Base-by-base conservation (phyloP, 176 grass and related monocot genomes). In the Puya raimondii region DNA sequence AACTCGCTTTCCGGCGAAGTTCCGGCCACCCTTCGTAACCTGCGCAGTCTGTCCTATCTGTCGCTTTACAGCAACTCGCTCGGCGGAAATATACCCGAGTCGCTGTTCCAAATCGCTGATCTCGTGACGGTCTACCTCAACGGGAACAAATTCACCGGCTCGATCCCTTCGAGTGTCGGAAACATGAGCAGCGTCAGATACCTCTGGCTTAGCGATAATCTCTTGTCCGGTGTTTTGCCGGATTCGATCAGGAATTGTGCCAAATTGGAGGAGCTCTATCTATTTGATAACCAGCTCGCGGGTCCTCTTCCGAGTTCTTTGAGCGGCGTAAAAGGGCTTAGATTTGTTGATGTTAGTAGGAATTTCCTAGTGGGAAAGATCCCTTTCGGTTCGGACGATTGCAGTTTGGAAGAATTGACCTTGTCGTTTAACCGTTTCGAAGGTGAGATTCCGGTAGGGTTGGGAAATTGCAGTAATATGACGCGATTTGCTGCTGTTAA, bases 1-100 rank as follows among this genome's bases (percentile, higher is more conserved):
- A 96, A 96, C 64, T 26, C 42, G 4, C 50, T 96, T 82, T 88
- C 88, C 7, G 85, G 82, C 22, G 50, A 84, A 64, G 91, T 96
- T 65, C 91, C 88, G 79, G 64, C 67, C 74, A 82, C 68, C 50
- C 74, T 96, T 50, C 25, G 51, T 0, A 84, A 91, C 69, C 67
- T 91, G 27, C 81, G 82, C 11, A 80, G 56, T 15, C 57, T 96
- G 57, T 71, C 61, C 0, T 50, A 6, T 10, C 58, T 89, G 48
- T 89, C 52, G 26, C 58, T 96, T 73, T 64, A 20, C 8, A 6
- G 0, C 4, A 96, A 96, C 69, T 68, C 53, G 25, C 70, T 91
- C 2, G 71, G 2, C 72, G 88, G 85, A 68, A 29, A 71, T 9
- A 82, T 96, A 86, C 88, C 92, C 0, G 76, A 71, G 18, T 74